Conservation (phyloP, 2,329 filamentous ascomycete species). For the Cladorrhinum sp. region DNA sequence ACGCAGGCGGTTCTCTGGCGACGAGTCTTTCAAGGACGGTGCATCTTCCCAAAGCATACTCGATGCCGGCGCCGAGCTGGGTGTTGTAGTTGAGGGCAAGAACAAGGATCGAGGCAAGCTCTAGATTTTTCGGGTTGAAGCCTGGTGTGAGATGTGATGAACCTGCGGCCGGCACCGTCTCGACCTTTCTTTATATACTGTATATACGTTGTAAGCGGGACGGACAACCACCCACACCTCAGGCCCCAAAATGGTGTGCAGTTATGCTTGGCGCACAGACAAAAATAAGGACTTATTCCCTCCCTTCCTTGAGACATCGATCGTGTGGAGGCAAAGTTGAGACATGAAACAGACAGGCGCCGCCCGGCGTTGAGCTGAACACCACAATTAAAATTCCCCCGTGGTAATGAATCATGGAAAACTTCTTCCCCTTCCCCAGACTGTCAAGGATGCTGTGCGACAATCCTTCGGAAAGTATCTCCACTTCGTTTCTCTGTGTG, state of each 20-base stretch:
- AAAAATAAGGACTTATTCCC: not conserved
- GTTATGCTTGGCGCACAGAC: not conserved
- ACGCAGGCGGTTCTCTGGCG: conserved; percentile 39
- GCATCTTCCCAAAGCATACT: too few relatives aligned
- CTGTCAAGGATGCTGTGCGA: not conserved
- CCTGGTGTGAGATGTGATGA: conserved; percentile 1
- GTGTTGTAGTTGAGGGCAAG: conserved; percentile 33
- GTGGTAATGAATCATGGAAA: not conserved
- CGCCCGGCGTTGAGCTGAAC: not conserved
- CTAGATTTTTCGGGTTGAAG: not conserved
- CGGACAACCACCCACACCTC: not conserved
- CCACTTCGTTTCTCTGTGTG: not conserved
- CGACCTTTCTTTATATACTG: not conserved
- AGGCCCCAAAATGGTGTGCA: too few relatives aligned
- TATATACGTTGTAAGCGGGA: not conserved
- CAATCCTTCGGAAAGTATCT: not conserved
- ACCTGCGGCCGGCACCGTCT: not conserved
- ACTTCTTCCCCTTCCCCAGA: not conserved
- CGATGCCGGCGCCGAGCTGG: conserved; percentile 34
- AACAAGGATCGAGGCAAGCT: conserved; percentile 17
- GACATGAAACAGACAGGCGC: not conserved
- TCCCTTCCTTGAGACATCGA: not conserved
- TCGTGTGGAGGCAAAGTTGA: not conserved
- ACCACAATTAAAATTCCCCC: not conserved
- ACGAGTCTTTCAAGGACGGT: conserved; percentile 37